A percentile compares a stretch with the other conserved stretches of the same genome.
These are phyloP conservation scores for Ceratorhiza oryzae-sativae DNA, from an alignment of 1,284 basidiomycete genomes.

Conservation along the genomic window DNA sequence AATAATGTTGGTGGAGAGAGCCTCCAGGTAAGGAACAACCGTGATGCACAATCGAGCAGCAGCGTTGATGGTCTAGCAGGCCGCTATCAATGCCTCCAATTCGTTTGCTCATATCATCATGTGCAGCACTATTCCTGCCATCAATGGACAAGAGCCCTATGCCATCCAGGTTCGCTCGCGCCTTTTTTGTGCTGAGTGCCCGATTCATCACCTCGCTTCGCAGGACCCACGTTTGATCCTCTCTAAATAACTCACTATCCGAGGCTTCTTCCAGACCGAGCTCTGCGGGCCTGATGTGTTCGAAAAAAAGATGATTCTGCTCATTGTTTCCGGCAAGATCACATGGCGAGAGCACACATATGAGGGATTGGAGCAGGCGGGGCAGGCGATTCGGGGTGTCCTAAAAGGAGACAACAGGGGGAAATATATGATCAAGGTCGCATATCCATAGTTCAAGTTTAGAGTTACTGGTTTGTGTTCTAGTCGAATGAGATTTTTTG, in stretches of 20 bases:
- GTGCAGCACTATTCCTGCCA: conserved; percentile 48
- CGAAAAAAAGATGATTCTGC: conserved; percentile 60
- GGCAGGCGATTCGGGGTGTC: conserved; percentile 25
- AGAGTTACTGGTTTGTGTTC: too few species aligned
- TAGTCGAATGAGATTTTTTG: too few species aligned
- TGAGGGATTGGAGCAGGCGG: conserved; percentile 59
- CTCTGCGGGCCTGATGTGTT: conserved; percentile 54
- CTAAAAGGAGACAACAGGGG: conserved; percentile 21
- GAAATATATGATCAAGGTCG: not conserved
- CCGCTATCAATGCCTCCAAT: conserved; percentile 20
- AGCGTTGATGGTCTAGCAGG: not conserved
- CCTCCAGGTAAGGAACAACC: conserved; percentile 41
- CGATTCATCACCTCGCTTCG: not conserved
- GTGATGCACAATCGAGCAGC: not conserved
- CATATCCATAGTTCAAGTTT: too few species aligned
- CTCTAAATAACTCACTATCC: conserved; percentile 60
- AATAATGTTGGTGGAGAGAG: conserved; percentile 55
- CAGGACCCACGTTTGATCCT: conserved; percentile 54
- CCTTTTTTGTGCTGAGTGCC: not conserved
- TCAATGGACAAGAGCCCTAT: conserved; percentile 48
- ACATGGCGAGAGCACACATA: conserved; percentile 65
- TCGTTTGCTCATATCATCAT: conserved; percentile 22
- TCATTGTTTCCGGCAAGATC: conserved; percentile 64
- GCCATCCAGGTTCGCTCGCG: conserved; percentile 47
- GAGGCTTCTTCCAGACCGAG: conserved; percentile 65